Evolutionary conservation across 1,284 basidiomycete species (phyloP).

Genomic region (Caloboletus inedulis): DNA sequence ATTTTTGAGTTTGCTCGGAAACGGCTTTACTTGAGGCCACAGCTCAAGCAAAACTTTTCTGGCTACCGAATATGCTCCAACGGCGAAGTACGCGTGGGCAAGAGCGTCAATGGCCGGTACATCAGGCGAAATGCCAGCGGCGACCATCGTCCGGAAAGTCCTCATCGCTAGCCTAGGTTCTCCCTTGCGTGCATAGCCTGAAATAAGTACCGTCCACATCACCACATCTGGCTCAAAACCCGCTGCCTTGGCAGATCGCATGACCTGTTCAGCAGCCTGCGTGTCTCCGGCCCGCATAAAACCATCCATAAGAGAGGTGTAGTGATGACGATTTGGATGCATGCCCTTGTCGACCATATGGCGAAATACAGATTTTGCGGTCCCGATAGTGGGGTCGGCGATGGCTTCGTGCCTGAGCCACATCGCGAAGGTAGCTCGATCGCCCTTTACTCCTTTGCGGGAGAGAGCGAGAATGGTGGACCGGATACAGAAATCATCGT

Average conservation of each 20-base stretch:
- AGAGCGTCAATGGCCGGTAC: conserved; percentile 64
- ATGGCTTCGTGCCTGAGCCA: conserved; percentile 61
- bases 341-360: conserved; percentile 61
- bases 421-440: conserved; percentile 54
- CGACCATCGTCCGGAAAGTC: conserved; percentile 63
- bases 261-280: conserved; percentile 46
- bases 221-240: conserved; percentile 56
- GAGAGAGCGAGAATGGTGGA: conserved; percentile 48
- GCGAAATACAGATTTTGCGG: conserved; percentile 52
- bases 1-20: conserved; percentile 46
- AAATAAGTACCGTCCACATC: conserved; percentile 72
- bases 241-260: conserved; percentile 47
- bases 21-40: conserved; percentile 62
- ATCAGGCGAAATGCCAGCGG: conserved; percentile 59
- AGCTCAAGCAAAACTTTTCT: conserved; percentile 52
- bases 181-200: conserved; percentile 58
- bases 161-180: conserved; percentile 51
- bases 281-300: conserved; percentile 54
- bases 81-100: conserved; percentile 60
- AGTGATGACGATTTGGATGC: conserved; percentile 65
- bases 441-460: conserved; percentile 47
- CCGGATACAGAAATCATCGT: conserved; percentile 37
- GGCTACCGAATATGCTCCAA: conserved; percentile 49
- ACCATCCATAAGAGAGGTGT: conserved; percentile 66
- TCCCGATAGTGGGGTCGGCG: conserved; percentile 46